Base-by-base conservation (phyloP, 352 stramenopile species). In the Phytophthora litchii region DNA sequence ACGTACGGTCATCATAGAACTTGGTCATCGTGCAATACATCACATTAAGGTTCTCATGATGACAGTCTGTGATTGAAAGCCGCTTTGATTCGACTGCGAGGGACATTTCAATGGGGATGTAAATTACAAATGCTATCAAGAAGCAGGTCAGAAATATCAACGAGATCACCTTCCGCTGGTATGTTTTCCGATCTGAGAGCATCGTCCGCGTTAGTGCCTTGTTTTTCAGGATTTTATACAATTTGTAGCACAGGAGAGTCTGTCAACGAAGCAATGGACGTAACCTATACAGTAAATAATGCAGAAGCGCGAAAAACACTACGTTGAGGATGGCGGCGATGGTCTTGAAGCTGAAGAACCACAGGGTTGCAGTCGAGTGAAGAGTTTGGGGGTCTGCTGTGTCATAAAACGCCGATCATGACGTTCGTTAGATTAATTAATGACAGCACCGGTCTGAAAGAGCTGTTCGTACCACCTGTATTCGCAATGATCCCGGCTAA, bases 21-120 rank as follows among this genome's bases (percentile, higher is more conserved):
- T 79, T 84, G 27, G 76, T 89, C 23, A 61, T 34, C 3, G 60
- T 80, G 72, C 76, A 88, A 54, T 86, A 88, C n/a, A 70, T 59
- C 16, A 51, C 20, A 0, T 74, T 74, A 0, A 83, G 54, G 5
- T 80, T 52, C 12, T 67, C 47, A 11, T 66, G 46, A 7, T 85
- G 55, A 37, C 76, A 88, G 37, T 86, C 25, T 0, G 34, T 21
- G 27, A 68, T 35, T 17, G 56, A 67, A 19, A 73, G 53, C 8
- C 52, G 51, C 52, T 52, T 47, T 14, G 64, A 56, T 11, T 49
- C 7, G 43, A 69, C 54, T 35, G 75, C 54, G 3, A 70, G 13
- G 6, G 63, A 56, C 16, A 64, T 55, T n/a, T 57, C 62, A 23
- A 74, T 49, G 7, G 71, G 67, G 29, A 76, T 70, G 55, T 79